Base-by-base conservation (phyloP, 2,329 filamentous ascomycete genomes). In the Colletotrichum scovillei region DNA sequence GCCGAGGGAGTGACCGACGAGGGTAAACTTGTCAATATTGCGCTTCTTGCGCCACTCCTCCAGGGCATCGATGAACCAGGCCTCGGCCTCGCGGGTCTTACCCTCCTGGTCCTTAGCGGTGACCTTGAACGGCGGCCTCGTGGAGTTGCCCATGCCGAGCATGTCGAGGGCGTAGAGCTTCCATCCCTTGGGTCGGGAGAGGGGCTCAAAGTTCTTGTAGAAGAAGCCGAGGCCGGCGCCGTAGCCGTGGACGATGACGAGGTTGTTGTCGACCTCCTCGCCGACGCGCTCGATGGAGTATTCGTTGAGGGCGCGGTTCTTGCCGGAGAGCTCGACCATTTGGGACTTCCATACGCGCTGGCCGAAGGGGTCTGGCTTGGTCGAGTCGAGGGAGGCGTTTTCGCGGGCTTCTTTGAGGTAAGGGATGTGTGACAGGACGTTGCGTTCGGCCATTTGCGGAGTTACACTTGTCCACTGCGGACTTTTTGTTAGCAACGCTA, bases 191-290 rank as follows among this genome's bases (percentile, higher is more conserved):
- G 91, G 85, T 22, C 95, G 91, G 58, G 93, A 95, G 42, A 99
- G 85, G 6, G 92, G 91, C 82, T 99, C 97, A 74, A 97, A 98
- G 81, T 99, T 99, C 84, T 97, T 96, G 88, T 98, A 99, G 87
- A 97, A 99, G 84, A 99, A 98, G 26, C 96, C 97, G 0, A 99
- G 88, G 0, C 97, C 97, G 2, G 97, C 97, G 59, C 97, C 97
- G 82, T 99, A 99, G 74, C 97, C 97, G 81, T 99, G 97, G 5
- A 99, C 86, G 91, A 99, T 97, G 57, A 99, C 96, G 19, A 99
- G 87, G 56, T 94, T 97, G 79, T 98, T 92, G 59, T 97, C 92
- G 0, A 91, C 90, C 5, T 92, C 84, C 80, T 98, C 95, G 46
- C 92, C 94, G 1, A 95, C 85, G 63, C 95, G 89, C 84, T 98